These are phyloP conservation scores for Nemania sp. DNA, from an alignment of 2,329 filamentous ascomycete species.

Conservation along the genomic window DNA sequence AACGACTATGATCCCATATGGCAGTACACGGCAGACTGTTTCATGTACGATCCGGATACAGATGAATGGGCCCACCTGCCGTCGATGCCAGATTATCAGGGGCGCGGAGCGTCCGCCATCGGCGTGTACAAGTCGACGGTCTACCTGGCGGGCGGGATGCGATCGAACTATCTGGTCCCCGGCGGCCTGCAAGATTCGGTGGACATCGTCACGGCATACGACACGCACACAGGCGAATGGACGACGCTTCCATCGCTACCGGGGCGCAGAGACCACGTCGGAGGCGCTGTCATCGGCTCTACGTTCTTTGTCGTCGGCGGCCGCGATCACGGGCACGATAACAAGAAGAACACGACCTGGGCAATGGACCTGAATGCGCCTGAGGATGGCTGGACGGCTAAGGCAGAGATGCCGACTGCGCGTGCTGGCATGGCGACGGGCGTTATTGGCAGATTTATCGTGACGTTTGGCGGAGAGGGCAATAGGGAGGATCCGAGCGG, in stretches of 20 bases:
- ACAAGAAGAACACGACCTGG: not conserved
- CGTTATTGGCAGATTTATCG: not conserved
- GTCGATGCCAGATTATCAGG: not conserved
- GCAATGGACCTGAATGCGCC: not conserved
- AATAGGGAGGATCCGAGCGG: not conserved
- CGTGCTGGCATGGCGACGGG: not conserved
- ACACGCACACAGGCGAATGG: not conserved
- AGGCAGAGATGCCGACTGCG: not conserved
- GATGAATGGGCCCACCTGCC: not conserved
- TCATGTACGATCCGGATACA: not conserved
- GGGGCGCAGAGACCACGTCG: not conserved
- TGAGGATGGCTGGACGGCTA: not conserved
- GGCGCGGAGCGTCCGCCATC: not conserved
- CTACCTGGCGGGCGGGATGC: not conserved
- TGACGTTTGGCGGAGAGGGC: constrained; percentile 1
- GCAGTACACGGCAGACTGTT: not conserved
- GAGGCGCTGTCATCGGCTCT: not conserved
- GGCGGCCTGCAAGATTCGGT: not conserved
- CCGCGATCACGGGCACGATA: not conserved
- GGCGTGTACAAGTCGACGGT: not conserved
- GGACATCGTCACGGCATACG: not conserved
- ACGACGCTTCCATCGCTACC: not conserved
- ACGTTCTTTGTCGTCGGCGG: constrained; percentile 2
- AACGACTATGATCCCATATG: not conserved
- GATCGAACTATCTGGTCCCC: not conserved